These are phyloP conservation scores for Dipteronia dyeriana DNA, from an alignment of 345 rosid species.

Conservation along the genomic window DNA sequence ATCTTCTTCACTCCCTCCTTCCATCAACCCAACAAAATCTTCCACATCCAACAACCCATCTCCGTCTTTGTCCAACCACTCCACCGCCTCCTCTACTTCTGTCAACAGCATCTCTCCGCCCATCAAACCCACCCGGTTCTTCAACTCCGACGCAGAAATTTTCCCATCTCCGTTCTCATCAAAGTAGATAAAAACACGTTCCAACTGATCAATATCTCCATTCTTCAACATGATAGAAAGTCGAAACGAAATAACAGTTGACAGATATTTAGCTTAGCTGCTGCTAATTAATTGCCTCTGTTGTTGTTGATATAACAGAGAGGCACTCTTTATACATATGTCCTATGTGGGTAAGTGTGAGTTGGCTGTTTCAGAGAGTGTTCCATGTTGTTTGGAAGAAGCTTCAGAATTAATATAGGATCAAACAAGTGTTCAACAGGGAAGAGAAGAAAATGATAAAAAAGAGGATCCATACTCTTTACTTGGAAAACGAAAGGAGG, in stretches of 20 bases:
- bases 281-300: too few species aligned
- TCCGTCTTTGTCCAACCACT: conserved; percentile 40
- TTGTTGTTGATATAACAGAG: too few species aligned
- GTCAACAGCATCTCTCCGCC: conserved; percentile 29
- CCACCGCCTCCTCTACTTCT: conserved; percentile 37
- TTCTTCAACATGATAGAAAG: neutral
- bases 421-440: conserved; percentile 7
- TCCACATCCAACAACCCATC: conserved; percentile 51
- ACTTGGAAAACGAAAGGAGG: neutral
- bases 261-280: too few species aligned
- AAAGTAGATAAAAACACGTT: conserved; percentile 35
- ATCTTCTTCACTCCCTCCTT: conserved; percentile 46
- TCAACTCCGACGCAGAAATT: conserved; percentile 46
- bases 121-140: conserved; percentile 24
- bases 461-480: neutral
- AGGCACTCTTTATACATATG: too few species aligned
- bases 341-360: neutral
- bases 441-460: neutral
- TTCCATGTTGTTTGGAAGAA: conserved; percentile 9
- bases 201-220: conserved; percentile 9
- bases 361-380: neutral
- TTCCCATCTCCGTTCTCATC: conserved; percentile 51
- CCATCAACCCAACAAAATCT: conserved; percentile 48
- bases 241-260: too few species aligned
- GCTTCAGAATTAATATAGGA: neutral